These are phyloP conservation scores for Cenchrus americanus DNA, from an alignment of 176 grass and related monocot species.

Conservation along the genomic window DNA sequence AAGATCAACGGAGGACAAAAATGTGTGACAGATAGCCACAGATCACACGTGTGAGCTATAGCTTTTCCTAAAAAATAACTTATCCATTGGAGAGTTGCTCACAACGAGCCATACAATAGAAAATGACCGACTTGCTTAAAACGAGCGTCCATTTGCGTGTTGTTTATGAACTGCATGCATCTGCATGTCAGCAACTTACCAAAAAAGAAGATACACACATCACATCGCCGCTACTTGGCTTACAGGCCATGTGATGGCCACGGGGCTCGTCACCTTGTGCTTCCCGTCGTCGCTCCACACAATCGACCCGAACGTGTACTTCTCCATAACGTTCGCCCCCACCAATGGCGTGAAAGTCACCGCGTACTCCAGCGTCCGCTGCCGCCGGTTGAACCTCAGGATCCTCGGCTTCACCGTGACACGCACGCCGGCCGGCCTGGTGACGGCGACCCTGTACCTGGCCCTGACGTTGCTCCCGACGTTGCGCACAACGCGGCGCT, in stretches of 20 bases:
- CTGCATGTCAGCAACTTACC: too few species aligned
- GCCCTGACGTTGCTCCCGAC: slow-evolving; percentile 38
- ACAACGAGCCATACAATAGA: too few species aligned
- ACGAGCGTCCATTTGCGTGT: too few species aligned
- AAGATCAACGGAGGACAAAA: too few species aligned
- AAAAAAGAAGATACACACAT: not conserved
- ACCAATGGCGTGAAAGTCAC: not conserved
- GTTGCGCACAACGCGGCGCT: slow-evolving; percentile 52
- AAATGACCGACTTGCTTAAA: too few species aligned
- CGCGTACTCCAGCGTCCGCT: not conserved
- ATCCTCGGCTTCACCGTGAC: slow-evolving; percentile 45
- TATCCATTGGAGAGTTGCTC: too few species aligned
- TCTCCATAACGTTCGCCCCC: not conserved
- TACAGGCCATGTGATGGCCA: slow-evolving; percentile 41
- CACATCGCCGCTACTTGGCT: not conserved
- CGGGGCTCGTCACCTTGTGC: slow-evolving; percentile 41
- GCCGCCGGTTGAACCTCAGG: slow-evolving; percentile 38
- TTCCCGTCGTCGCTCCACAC: slow-evolving; percentile 40
- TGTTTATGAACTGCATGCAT: too few species aligned
- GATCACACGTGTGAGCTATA: too few species aligned
- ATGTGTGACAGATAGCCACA: too few species aligned
- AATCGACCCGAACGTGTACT: slow-evolving; percentile 30
- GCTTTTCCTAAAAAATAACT: too few species aligned
- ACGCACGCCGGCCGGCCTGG: slow-evolving; percentile 32
- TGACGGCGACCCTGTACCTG: slow-evolving; percentile 32